Evolutionary conservation across 2,329 filamentous ascomycete genomes (phyloP).

Genomic region (Colletotrichum sidae): DNA sequence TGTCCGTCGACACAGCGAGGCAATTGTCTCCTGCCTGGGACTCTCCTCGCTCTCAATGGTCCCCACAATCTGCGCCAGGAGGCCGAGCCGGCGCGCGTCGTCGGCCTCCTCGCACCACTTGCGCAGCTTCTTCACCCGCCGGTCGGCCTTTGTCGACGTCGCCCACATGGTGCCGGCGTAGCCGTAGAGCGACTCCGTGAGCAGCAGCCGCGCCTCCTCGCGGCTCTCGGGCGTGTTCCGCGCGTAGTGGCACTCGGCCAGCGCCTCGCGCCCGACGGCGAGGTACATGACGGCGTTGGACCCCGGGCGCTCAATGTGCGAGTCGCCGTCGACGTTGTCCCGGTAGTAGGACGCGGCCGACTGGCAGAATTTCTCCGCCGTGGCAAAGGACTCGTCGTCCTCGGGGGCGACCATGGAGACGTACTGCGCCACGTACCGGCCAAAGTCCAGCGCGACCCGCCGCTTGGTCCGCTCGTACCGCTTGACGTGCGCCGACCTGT

Average conservation of each 20-base stretch:
- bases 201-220: slow-evolving; percentile 4
- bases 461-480: not conserved
- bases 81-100: not conserved
- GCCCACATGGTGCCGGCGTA: slow-evolving; percentile 10
- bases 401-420: slow-evolving; percentile 7
- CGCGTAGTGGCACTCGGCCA: slow-evolving; percentile 25
- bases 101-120: slow-evolving; percentile 23
- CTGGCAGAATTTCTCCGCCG: slow-evolving; percentile 17
- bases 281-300: slow-evolving; percentile 5
- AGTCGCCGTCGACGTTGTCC: not conserved
- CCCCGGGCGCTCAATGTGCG: not conserved
- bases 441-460: slow-evolving; percentile 18
- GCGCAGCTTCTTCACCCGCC: slow-evolving; percentile 20
- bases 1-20: not conserved
- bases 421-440: slow-evolving; percentile 19
- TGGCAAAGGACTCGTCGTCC: slow-evolving; percentile 1
- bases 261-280: slow-evolving; percentile 11
- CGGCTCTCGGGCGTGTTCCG: not conserved
- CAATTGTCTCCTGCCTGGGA: not conserved
- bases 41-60: slow-evolving; percentile 17
- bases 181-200: slow-evolving; percentile 1
- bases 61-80: slow-evolving; percentile 7
- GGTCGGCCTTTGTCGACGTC: slow-evolving; percentile 9
- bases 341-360: not conserved
- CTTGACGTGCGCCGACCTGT: slow-evolving; percentile 2